Base-by-base conservation (phyloP, 2,329 filamentous ascomycete genomes). In the Arachnomyces sp. region DNA sequence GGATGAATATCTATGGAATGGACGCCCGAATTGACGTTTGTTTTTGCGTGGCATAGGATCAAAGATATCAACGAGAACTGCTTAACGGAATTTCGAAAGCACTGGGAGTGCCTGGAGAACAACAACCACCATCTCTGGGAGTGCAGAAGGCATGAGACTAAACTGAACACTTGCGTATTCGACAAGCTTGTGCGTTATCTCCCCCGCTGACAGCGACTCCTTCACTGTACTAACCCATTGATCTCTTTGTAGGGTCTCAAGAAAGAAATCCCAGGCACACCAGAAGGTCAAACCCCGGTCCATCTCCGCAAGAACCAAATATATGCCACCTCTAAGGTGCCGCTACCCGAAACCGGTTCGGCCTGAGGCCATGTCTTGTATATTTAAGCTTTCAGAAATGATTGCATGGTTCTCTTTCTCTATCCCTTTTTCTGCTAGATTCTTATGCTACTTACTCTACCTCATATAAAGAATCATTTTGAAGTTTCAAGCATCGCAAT, bases 121-220 rank as follows among this genome's bases (percentile, higher is more conserved):
- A 89, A 93, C 72, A 98, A 98, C 73, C 92, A 98, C 60, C 86
- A 94, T 68, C 72, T 96, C 44, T 98, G 87, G 84, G 87, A 96
- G 60, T 98, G 92, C 72, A 79, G 92, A 55, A 81, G 80, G 57
- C 73, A 77, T 49, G 92, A 98, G 73, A 82, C 86, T 77, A 81
- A 81, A 61, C 72, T 98, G 56, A 98, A 95, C 74, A 83, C 82
- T 70, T 98, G 92, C 67, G 89, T 95, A 36, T 96, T 84, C 61
- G 82, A 95, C 52, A 96, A 95, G 64, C 67, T 98, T 71, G 92
- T 98, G 73, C 47, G 84, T 73, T 8, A 28, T 35, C 16, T 28
- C 14, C 11, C 17, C 16, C 32, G n/a, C 17, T 28, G 8, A 38
- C 8, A n/a, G 8, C 15, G 29, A 20, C 39, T 30, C 28, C 42